A percentile compares a stretch with the other conserved stretches of the same genome.
Conservation (phyloP, 352 stramenopile species). For the Albugo laibachii region DNA sequence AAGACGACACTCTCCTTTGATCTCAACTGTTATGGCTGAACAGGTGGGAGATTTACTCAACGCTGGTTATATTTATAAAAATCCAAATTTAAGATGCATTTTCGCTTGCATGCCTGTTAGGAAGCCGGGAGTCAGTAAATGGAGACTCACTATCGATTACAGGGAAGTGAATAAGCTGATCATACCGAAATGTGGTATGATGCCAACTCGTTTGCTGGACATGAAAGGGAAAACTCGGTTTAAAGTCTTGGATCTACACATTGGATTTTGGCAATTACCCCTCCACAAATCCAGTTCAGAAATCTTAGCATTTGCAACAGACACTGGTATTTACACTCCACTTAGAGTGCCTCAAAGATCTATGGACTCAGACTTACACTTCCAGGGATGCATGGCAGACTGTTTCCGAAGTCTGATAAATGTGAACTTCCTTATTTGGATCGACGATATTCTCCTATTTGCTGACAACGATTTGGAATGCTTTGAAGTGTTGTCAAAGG, state of each 20-base stretch:
- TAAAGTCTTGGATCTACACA: not conserved
- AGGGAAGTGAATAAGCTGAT: too few species aligned
- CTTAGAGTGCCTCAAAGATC: constrained; percentile 2
- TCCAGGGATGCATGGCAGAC: constrained; percentile 7
- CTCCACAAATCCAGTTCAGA: constrained; percentile 1
- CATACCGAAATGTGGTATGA: too few species aligned
- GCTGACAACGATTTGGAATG: constrained; percentile 8
- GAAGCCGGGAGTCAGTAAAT: too few species aligned
- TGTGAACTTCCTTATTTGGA: constrained; percentile 12
- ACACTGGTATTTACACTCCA: constrained; percentile 9
- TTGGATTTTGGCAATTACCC: constrained; percentile 2
- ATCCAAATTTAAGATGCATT: too few species aligned
- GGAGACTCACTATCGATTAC: too few species aligned
- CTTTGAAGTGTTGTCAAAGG: constrained; percentile 5
- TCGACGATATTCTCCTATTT: constrained; percentile 16
- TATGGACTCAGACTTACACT: constrained; percentile 1
- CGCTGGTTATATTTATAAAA: too few species aligned
- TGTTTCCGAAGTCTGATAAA: constrained; percentile 6
- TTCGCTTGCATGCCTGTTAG: too few species aligned
- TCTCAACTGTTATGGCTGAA: too few species aligned
- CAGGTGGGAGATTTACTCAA: too few species aligned
- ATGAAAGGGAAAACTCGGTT: constrained; percentile 1
- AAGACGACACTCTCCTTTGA: too few species aligned
- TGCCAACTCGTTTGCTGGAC: too few species aligned
- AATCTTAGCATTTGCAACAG: constrained; percentile 7